Evolutionary conservation across 2,329 filamentous ascomycete genomes (phyloP).

Genomic region (Fusarium protoensiforme): DNA sequence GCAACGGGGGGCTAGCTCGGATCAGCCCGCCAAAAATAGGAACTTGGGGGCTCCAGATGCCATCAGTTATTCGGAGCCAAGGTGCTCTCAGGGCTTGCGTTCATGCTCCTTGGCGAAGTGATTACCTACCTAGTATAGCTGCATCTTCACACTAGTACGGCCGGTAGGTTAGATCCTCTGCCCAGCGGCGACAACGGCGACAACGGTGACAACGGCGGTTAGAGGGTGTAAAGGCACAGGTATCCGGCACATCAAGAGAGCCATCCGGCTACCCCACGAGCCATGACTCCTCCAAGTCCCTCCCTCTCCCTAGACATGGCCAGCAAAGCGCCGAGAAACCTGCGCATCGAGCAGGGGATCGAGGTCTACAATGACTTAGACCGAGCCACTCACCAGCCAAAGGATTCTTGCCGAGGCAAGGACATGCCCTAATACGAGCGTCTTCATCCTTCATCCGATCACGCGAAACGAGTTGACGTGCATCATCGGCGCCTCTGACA

Average conservation of each 20-base stretch:
- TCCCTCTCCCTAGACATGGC: neutral
- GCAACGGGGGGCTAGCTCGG: neutral
- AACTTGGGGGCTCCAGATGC: neutral
- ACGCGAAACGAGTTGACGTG: slow-evolving; percentile 11
- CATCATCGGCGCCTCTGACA: slow-evolving; percentile 17
- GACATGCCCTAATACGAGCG: neutral
- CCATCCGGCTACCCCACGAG: neutral
- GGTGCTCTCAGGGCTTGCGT: neutral
- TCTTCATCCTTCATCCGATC: slow-evolving; percentile 3
- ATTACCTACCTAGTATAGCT: neutral
- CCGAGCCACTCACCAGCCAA: neutral
- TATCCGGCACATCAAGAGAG: neutral
- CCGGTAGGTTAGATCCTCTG: neutral
- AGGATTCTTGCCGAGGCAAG: slow-evolving; percentile 6
- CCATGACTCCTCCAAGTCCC: neutral
- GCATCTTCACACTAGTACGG: neutral
- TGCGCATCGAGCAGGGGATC: neutral
- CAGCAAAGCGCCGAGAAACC: neutral
- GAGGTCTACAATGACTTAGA: neutral
- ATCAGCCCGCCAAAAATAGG: slow-evolving; percentile 1
- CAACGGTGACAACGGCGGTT: slow-evolving; percentile 1
- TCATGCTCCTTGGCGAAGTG: neutral
- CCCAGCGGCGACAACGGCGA: neutral
- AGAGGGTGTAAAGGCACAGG: neutral
- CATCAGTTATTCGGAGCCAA: neutral